phyloP scores from a whole-genome alignment of 2,329 filamentous ascomycete species.

The Blastomyces parvus region DNA sequence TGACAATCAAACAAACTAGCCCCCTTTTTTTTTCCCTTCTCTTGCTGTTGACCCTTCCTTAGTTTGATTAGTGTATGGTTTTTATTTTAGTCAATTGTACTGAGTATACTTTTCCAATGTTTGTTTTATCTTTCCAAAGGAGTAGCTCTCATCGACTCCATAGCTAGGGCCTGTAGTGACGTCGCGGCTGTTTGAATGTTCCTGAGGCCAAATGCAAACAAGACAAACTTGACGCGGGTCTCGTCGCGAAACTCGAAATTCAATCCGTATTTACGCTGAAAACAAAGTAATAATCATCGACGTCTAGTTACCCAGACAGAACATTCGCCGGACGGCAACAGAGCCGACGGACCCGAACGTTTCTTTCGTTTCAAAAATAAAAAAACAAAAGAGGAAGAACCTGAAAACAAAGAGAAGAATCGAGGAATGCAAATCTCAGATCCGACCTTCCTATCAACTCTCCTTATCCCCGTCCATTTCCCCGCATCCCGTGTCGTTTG shows the following conservation, averaged over 20 bases:
- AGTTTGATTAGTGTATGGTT: too few species aligned
- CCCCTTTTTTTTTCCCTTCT: too few species aligned
- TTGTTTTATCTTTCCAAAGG: too few species aligned
- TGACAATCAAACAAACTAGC: too few species aligned
- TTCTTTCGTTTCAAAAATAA: neutral
- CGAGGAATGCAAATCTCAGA: neutral
- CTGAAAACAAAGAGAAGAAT: neutral
- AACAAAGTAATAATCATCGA: neutral
- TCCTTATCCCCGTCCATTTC: neutral
- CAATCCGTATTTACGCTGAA: neutral
- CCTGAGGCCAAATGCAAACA: neutral
- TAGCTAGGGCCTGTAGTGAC: too few species aligned
- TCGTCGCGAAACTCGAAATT: too few species aligned
- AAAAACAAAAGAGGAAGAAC: neutral
- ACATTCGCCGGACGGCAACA: too few species aligned
- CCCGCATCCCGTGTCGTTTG: neutral
- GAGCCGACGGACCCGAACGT: neutral
- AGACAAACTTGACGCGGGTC: neutral
- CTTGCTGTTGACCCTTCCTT: too few species aligned
- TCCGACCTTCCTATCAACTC: neutral
- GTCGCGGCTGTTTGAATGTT: neutral
- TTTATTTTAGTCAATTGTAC: too few species aligned
- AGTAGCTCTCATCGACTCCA: too few species aligned
- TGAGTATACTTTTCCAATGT: too few species aligned
- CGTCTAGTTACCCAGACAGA: too few species aligned